Evolutionary conservation across 441 rosid genomes (phyloP).

Genomic region (Manihot esculenta): DNA sequence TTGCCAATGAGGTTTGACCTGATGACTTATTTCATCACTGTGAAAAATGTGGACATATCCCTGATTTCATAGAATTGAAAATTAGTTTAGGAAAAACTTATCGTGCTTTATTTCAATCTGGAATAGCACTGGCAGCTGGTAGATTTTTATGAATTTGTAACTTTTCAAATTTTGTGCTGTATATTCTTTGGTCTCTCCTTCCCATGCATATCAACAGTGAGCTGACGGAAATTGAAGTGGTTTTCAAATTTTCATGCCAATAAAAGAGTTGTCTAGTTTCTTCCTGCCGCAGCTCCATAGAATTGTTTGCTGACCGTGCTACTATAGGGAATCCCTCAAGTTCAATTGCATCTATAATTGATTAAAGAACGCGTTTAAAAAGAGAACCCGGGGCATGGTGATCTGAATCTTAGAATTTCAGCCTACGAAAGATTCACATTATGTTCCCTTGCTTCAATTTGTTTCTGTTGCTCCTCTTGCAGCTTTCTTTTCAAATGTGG

Average conservation of each 20-base stretch:
- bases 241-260: no score
- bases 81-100: background rate
- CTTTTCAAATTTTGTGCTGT: background rate
- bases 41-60: background rate
- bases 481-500: conserved; percentile 94
- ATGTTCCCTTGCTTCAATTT: background rate
- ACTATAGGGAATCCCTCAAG: background rate
- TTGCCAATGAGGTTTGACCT: conserved; percentile 67
- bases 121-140: background rate
- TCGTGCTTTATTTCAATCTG: background rate
- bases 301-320: background rate
- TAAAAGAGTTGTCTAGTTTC: no score
- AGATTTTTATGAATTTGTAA: background rate
- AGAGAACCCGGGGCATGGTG: no score
- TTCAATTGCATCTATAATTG: background rate
- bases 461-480: conserved; percentile 23
- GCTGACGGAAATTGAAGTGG: no score
- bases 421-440: background rate
- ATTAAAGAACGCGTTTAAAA: background rate
- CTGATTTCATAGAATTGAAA: background rate
- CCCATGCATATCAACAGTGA: no score
- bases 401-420: background rate
- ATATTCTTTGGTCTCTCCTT: no score
- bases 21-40: background rate
- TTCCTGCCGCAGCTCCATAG: background rate